These are phyloP conservation scores for Beta vulgaris DNA, from an alignment of 148 eudicot species.

Conservation along the genomic window DNA sequence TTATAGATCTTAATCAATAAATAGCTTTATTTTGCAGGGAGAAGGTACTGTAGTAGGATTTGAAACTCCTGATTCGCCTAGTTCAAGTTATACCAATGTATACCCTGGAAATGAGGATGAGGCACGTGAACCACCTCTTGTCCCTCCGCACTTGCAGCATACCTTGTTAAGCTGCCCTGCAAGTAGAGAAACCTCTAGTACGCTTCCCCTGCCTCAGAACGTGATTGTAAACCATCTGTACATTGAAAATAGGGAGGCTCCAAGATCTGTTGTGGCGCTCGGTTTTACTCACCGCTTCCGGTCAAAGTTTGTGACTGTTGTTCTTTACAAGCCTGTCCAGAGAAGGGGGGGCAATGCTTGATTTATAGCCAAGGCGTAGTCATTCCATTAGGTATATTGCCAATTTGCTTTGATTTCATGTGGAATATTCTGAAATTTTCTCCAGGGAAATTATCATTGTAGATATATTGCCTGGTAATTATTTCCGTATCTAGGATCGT, in stretches of 20 bases:
- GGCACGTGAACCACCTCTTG: slow-evolving; percentile 69
- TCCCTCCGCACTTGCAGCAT: slow-evolving; percentile 77
- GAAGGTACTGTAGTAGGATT: slow-evolving; percentile 74
- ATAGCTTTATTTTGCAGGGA: slow-evolving; percentile 39
- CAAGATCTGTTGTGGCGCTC: slow-evolving; percentile 80
- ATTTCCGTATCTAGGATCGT: slow-evolving; percentile 14
- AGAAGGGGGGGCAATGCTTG: slow-evolving; percentile 65
- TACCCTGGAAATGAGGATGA: slow-evolving; percentile 71
- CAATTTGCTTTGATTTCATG: slow-evolving; percentile 20
- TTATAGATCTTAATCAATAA: neutral
- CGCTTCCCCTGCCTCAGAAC: slow-evolving; percentile 67
- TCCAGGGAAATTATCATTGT: slow-evolving; percentile 5
- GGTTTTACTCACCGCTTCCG: slow-evolving; percentile 89
- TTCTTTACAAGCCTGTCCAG: slow-evolving; percentile 85
- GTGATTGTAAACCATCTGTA: slow-evolving; percentile 85
- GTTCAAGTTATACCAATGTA: slow-evolving; percentile 65
- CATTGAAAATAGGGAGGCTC: slow-evolving; percentile 77
- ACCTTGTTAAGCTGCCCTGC: slow-evolving; percentile 56
- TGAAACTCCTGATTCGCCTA: slow-evolving; percentile 79
- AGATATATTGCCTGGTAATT: slow-evolving; percentile 8
- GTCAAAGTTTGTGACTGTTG: slow-evolving; percentile 81
- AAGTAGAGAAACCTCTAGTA: slow-evolving; percentile 38
- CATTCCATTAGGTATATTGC: slow-evolving; percentile 25
- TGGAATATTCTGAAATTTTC: slow-evolving; percentile 9
- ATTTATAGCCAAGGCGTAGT: slow-evolving; percentile 31